Evolutionary conservation across 768 basidiomycete species (phyloP).

Genomic region (Collybia sordida): DNA sequence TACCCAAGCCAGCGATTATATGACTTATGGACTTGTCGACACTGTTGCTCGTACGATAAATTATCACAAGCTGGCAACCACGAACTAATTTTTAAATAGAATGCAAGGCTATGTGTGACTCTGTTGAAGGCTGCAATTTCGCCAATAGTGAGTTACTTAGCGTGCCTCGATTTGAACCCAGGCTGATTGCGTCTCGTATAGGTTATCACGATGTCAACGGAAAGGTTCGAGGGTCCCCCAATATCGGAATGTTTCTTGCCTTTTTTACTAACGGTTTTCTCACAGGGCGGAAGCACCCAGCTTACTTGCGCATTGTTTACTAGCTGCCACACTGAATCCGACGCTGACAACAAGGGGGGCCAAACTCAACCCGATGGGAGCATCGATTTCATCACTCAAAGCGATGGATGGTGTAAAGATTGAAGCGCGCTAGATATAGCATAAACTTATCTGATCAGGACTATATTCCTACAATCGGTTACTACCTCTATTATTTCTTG

Average conservation of each 20-base stretch:
- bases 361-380: constrained; percentile 42
- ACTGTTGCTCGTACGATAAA: constrained; percentile 34
- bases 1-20: constrained; percentile 38
- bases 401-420: constrained; percentile 42
- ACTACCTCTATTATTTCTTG: neutral
- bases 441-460: too few species aligned
- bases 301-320: constrained; percentile 44
- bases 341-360: constrained; percentile 41
- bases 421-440: too few species aligned
- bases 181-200: constrained; percentile 11
- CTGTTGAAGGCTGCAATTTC: constrained; percentile 38
- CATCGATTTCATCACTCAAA: constrained; percentile 38
- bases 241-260: too few species aligned
- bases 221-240: constrained; percentile 26
- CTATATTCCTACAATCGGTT: too few species aligned
- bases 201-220: constrained; percentile 48
- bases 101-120: constrained; percentile 45
- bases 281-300: constrained; percentile 38
- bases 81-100: constrained; percentile 22
- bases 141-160: constrained; percentile 35
- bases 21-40: constrained; percentile 45
- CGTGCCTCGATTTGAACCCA: neutral
- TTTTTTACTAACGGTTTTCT: constrained; percentile 4
- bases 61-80: neutral
- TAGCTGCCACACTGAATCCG: constrained; percentile 31